Conservation (phyloP, 768 basidiomycete species). For the Trametes villosa region DNA sequence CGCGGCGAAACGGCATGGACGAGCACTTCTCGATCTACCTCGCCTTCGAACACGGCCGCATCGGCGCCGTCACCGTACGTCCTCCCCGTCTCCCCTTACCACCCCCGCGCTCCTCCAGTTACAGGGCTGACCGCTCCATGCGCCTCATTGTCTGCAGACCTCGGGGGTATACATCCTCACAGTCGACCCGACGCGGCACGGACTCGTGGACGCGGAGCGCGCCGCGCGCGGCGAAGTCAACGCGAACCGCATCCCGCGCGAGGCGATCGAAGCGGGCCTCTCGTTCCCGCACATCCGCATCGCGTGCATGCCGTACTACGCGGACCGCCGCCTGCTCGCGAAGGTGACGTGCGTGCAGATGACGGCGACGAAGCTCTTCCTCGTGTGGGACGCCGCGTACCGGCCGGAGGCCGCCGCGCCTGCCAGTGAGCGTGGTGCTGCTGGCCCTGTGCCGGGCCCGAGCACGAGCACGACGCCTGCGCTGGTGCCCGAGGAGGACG, state of each 20-base stretch:
- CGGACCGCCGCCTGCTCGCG: constrained; percentile 23
- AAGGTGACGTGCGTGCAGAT: constrained; percentile 35
- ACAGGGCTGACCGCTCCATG: no score
- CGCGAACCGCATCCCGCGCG: constrained; percentile 12
- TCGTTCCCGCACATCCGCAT: constrained; percentile 20
- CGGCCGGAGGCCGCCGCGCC: constrained; percentile 8
- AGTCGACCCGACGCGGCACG: constrained; percentile 27
- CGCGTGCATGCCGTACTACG: constrained; percentile 22
- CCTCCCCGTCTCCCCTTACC: neutral
- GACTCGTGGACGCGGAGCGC: constrained; percentile 17
- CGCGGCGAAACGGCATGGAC: constrained; percentile 4
- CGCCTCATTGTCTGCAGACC: no score
- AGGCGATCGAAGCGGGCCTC: constrained; percentile 2
- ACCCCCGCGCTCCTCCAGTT: neutral
- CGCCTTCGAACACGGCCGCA: constrained; percentile 34
- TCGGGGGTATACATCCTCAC: constrained; percentile 33
- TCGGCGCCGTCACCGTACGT: constrained; percentile 34
- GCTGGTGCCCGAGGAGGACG: neutral
- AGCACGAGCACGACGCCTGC: neutral
- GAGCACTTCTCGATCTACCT: constrained; percentile 31
- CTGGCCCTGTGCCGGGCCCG: no score
- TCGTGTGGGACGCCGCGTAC: constrained; percentile 29
- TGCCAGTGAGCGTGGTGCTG: neutral
- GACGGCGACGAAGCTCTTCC: constrained; percentile 32
- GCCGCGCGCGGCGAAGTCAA: neutral